These are phyloP conservation scores for Aureobasidium vineae DNA, from an alignment of 2,329 filamentous ascomycete species.

Conservation along the genomic window DNA sequence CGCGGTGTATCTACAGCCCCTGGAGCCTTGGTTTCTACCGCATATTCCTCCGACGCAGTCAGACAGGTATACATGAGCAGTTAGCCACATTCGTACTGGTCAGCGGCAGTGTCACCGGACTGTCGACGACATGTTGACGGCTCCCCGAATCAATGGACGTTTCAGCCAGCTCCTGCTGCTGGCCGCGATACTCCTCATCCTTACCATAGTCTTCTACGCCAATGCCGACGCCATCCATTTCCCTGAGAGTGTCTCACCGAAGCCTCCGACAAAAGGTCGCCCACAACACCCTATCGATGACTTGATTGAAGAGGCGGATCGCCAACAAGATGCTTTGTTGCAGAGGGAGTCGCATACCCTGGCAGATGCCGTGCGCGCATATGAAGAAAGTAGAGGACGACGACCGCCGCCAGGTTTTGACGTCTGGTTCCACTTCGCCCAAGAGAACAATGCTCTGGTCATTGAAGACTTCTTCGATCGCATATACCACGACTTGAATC, in stretches of 20 bases:
- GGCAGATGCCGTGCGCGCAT: slow-evolving; percentile 43
- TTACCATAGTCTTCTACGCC: slow-evolving; percentile 14
- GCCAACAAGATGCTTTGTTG: slow-evolving; percentile 36
- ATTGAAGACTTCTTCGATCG: slow-evolving; percentile 54
- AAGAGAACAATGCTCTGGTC: slow-evolving; percentile 44
- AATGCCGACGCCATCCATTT: slow-evolving; percentile 7
- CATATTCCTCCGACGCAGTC: neutral
- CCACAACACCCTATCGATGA: slow-evolving; percentile 42
- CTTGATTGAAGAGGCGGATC: slow-evolving; percentile 40
- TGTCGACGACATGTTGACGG: slow-evolving; percentile 14
- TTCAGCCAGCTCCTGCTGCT: slow-evolving; percentile 23
- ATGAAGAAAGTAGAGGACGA: slow-evolving; percentile 46
- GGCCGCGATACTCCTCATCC: slow-evolving; percentile 3
- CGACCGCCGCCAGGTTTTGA: slow-evolving; percentile 54
- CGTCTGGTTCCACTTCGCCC: slow-evolving; percentile 49
- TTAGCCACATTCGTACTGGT: neutral
- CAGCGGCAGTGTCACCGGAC: slow-evolving; percentile 4
- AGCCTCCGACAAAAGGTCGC: slow-evolving; percentile 1
- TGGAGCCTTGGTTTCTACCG: neutral
- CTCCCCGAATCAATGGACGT: slow-evolving; percentile 20
- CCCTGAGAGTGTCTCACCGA: neutral
- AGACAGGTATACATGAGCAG: neutral
- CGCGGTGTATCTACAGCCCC: neutral
- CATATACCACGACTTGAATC: slow-evolving; percentile 51
- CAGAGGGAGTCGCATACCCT: slow-evolving; percentile 42